phyloP scores from a whole-genome alignment of 371 early-diverging fungal species.

The Mortierella sp. region DNA sequence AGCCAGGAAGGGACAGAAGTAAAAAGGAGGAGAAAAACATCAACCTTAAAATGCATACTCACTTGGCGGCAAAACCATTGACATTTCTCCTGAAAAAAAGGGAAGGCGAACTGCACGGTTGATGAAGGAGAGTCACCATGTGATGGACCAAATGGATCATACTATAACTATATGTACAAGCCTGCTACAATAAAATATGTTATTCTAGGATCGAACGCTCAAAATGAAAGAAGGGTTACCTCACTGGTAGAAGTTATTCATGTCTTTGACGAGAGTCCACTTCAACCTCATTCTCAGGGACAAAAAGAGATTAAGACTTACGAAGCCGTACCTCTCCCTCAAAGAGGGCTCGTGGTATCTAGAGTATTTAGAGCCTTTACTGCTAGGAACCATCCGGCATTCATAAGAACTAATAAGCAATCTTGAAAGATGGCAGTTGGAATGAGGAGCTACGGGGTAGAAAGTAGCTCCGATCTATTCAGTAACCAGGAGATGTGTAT shows the following conservation, averaged over 20 bases:
- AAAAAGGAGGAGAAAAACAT: background rate
- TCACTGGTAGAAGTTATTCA: background rate
- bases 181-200: background rate
- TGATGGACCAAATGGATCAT: background rate
- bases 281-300: background rate
- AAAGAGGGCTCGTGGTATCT: background rate
- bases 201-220: background rate
- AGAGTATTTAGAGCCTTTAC: background rate
- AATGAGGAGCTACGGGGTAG: background rate
- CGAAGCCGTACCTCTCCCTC: background rate
- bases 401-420: background rate
- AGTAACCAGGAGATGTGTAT: background rate
- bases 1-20: constrained; percentile 15
- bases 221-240: background rate
- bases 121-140: constrained; percentile 8
- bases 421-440: background rate
- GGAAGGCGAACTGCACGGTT: background rate
- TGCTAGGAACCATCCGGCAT: background rate
- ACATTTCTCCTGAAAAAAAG: constrained; percentile 6
- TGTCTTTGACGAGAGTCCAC: background rate
- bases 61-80: background rate
- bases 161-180: background rate
- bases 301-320: background rate
- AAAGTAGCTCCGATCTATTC: background rate
- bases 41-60: background rate